These are phyloP conservation scores for Pisolithus orientalis DNA, from an alignment of 768 basidiomycete genomes.

Conservation along the genomic window DNA sequence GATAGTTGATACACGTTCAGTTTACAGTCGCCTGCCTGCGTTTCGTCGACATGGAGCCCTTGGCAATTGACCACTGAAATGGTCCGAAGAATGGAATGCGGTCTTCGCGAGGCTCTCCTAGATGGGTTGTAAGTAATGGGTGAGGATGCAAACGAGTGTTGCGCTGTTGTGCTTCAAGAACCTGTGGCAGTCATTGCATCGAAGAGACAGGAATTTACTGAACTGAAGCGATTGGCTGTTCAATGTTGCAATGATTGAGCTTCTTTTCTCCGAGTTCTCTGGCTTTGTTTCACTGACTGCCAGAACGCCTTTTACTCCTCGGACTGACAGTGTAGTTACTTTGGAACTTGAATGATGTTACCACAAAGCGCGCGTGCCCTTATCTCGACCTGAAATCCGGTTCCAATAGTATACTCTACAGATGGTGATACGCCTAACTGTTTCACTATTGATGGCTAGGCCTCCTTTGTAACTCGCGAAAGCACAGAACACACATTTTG, in stretches of 20 bases:
- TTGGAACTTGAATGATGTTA: too few species aligned
- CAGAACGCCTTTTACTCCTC: background rate
- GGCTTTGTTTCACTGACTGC: background rate
- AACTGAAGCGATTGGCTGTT: slow-evolving; percentile 14
- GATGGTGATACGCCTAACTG: too few species aligned
- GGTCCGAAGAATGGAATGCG: slow-evolving; percentile 37
- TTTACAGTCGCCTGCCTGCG: slow-evolving; percentile 35
- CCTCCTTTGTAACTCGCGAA: too few species aligned
- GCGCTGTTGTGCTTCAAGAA: slow-evolving; percentile 45
- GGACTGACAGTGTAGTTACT: too few species aligned
- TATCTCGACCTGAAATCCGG: too few species aligned
- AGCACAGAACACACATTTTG: too few species aligned
- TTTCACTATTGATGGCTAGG: too few species aligned
- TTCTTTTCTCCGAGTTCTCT: too few species aligned
- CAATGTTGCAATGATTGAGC: background rate
- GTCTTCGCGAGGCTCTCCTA: slow-evolving; percentile 36
- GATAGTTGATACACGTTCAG: background rate
- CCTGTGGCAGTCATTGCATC: slow-evolving; percentile 35
- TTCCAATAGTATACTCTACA: too few species aligned
- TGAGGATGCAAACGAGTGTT: slow-evolving; percentile 36
- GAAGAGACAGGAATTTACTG: slow-evolving; percentile 38
- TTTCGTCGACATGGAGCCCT: slow-evolving; percentile 31
- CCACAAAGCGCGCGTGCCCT: too few species aligned
- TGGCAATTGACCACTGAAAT: slow-evolving; percentile 27
- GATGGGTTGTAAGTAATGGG: slow-evolving; percentile 44